Evolutionary conservation across 176 grass and related monocot genomes (phyloP).

Genomic region (Triticum timopheevii): DNA sequence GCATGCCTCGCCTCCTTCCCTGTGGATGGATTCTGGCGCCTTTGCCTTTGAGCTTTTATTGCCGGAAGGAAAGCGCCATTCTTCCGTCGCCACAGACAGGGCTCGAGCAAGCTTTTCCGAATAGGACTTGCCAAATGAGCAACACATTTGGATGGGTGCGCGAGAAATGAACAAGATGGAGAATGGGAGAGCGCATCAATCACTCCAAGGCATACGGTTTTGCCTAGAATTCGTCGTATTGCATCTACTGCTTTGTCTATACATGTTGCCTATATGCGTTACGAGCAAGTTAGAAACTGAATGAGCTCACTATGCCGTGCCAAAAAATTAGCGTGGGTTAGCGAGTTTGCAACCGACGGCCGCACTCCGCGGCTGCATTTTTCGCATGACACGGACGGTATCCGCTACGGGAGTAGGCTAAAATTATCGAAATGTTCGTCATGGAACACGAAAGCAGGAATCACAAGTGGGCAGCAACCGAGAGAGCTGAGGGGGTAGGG

Average conservation of each 20-base stretch:
- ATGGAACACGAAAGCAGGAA: background rate
- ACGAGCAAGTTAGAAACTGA: background rate
- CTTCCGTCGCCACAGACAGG: background rate
- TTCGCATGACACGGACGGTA: background rate
- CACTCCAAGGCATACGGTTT: background rate
- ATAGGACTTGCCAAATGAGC: background rate
- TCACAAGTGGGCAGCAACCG: background rate
- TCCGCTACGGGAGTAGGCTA: background rate
- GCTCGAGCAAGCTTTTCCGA: background rate
- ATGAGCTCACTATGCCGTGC: background rate
- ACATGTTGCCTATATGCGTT: background rate
- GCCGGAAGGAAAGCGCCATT: constrained; percentile 31
- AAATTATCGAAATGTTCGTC: background rate
- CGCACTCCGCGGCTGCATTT: no score
- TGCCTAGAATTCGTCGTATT: background rate
- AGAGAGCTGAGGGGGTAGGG: background rate
- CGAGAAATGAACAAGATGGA: background rate
- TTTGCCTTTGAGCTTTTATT: constrained; percentile 48
- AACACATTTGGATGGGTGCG: background rate
- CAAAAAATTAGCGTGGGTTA: background rate
- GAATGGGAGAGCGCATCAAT: background rate
- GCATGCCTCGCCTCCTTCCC: constrained; percentile 6
- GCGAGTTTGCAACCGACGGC: background rate
- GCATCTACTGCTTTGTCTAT: background rate
- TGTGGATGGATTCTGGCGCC: constrained; percentile 21